Conservation (phyloP, 1,284 basidiomycete genomes). For the Cutaneotrichosporon cyanovorans region DNA sequence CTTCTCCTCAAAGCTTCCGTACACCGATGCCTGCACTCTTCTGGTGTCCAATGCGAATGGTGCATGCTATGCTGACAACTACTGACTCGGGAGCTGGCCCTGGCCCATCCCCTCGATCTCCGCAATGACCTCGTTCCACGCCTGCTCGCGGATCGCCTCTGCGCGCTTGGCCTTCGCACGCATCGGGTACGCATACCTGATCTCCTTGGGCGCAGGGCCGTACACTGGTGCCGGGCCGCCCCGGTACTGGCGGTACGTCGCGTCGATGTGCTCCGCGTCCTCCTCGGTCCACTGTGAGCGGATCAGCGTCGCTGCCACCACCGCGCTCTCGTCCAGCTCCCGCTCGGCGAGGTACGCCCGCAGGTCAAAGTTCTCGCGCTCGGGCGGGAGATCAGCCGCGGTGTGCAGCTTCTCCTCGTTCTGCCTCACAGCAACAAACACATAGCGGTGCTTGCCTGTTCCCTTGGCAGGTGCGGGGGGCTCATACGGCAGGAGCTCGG, state of each 20-base stretch:
- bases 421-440: slow-evolving; percentile 32
- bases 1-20: too few relatives aligned
- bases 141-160: slow-evolving; percentile 24
- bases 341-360: slow-evolving; percentile 21
- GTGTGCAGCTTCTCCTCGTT: slow-evolving; percentile 1
- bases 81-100: slow-evolving; percentile 1
- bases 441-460: slow-evolving; percentile 32
- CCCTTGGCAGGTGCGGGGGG: slow-evolving; percentile 34
- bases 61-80: slow-evolving; percentile 1
- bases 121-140: slow-evolving; percentile 23
- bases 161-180: slow-evolving; percentile 22
- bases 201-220: slow-evolving; percentile 54
- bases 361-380: slow-evolving; percentile 28
- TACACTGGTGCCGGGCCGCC: slow-evolving; percentile 55
- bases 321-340: slow-evolving; percentile 12
- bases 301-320: slow-evolving; percentile 33
- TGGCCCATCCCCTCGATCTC: slow-evolving; percentile 18
- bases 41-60: slow-evolving; percentile 4
- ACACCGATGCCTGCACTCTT: too few relatives aligned
- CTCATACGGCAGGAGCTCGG: slow-evolving; percentile 34
- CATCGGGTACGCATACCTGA: slow-evolving; percentile 35
- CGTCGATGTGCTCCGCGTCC: slow-evolving; percentile 26
- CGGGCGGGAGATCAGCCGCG: slow-evolving; percentile 3
- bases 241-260: slow-evolving; percentile 20
- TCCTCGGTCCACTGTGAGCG: slow-evolving; percentile 30